Percentiles rank a stretch among this genome's conserved stretches.
phyloP scores from a whole-genome alignment of 192 early-diverging fungal genomes.

The Phycomyces blakesleeanus region DNA sequence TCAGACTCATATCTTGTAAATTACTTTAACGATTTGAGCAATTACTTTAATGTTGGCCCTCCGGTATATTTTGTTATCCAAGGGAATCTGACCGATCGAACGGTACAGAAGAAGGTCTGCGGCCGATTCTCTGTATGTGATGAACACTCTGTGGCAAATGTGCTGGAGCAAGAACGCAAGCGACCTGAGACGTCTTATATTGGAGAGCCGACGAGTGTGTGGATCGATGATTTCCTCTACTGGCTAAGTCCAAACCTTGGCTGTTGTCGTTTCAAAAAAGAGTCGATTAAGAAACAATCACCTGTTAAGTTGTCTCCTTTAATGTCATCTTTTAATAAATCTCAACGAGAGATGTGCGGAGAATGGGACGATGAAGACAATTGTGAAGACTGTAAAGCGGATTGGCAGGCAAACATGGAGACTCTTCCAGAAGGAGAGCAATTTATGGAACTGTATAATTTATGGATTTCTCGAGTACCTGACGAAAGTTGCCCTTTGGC shows the following conservation, averaged over 20 bases:
- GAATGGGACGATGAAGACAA: conserved; percentile 48
- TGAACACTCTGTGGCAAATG: conserved; percentile 49
- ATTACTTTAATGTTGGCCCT: conserved; percentile 58
- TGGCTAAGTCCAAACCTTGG: conserved; percentile 60
- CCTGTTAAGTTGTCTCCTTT: not conserved
- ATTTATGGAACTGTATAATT: conserved; percentile 48
- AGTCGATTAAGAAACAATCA: not conserved
- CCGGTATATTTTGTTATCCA: conserved; percentile 65
- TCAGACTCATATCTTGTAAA: conserved; percentile 60
- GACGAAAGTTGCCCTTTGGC: conserved; percentile 56
- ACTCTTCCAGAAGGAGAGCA: conserved; percentile 52
- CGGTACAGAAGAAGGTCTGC: conserved; percentile 53
- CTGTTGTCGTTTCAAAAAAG: conserved; percentile 53
- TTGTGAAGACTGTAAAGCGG: conserved; percentile 44
- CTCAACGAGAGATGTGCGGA: conserved; percentile 38
- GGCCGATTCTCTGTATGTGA: conserved; percentile 55
- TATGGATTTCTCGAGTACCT: conserved; percentile 50
- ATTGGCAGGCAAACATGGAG: conserved; percentile 56
- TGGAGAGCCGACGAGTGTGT: conserved; percentile 56
- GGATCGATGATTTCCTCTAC: conserved; percentile 63
- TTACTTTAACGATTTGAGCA: conserved; percentile 59
- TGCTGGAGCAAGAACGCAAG: conserved; percentile 63
- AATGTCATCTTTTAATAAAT: not conserved
- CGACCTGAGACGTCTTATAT: conserved; percentile 55
- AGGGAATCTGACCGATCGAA: conserved; percentile 41